phyloP scores from a whole-genome alignment of 2,329 filamentous ascomycete genomes.

The Lecanoromycetidae sp. region DNA sequence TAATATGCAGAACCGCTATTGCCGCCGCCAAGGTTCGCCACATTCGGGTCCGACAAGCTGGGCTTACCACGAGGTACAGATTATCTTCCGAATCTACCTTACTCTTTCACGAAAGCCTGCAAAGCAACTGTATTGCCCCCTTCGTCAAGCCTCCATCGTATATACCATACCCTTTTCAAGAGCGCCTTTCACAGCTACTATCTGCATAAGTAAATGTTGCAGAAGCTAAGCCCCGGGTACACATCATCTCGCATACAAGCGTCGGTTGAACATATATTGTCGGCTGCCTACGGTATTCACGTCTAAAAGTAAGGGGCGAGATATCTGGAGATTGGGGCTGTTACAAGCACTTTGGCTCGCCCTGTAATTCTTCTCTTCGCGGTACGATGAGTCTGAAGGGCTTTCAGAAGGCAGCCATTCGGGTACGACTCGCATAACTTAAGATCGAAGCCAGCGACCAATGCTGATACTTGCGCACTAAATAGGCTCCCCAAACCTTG shows the following conservation, averaged over 20 bases:
- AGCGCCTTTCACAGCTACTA: neutral
- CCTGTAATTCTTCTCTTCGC: neutral
- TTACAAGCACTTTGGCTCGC: neutral
- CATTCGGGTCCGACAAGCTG: too few relatives aligned
- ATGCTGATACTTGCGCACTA: neutral
- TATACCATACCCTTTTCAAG: neutral
- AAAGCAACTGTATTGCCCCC: too few relatives aligned
- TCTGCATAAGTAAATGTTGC: too few relatives aligned
- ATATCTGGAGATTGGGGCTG: too few relatives aligned
- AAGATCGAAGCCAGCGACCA: neutral
- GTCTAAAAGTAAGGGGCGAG: neutral
- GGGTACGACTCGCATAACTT: constrained; percentile 46
- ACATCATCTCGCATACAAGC: neutral
- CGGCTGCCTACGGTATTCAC: neutral
- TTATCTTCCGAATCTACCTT: too few relatives aligned
- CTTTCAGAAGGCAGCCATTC: constrained; percentile 75
- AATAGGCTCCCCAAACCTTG: constrained; percentile 74
- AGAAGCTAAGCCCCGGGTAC: neutral
- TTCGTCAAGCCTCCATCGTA: neutral
- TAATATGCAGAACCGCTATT: too few relatives aligned
- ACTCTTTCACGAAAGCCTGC: too few relatives aligned
- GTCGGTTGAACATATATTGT: neutral
- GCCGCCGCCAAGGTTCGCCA: too few relatives aligned
- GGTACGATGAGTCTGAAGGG: constrained; percentile 85
- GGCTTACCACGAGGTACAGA: too few relatives aligned